A percentile compares a stretch with the other conserved stretches of the same genome.
Evolutionary conservation across 176 grass and related monocot species (phyloP).

Genomic region (Triticum dicoccoides): DNA sequence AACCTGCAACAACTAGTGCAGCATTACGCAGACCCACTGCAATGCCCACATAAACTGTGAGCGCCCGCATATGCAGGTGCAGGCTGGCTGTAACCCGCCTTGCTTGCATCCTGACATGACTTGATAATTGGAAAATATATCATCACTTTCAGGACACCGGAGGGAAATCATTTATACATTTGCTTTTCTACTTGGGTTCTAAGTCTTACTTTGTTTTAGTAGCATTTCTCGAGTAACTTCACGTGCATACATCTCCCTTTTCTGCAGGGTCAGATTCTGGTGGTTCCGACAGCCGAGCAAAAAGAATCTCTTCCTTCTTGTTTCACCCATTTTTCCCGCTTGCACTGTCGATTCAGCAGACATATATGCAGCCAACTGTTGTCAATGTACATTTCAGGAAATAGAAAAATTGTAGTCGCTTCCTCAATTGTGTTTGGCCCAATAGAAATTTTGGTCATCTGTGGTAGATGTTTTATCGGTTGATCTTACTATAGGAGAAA

Average conservation of each 20-base stretch:
- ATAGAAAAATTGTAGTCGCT: conserved; percentile 30
- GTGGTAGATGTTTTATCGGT: conserved; percentile 7
- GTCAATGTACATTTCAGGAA: conserved; percentile 91
- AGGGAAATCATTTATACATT: background rate
- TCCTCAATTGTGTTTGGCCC: conserved; percentile 29
- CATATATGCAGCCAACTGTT: conserved; percentile 84
- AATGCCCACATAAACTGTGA: too few species aligned
- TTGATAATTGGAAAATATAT: background rate
- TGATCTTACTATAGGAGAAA: background rate
- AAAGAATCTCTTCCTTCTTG: conserved; percentile 69
- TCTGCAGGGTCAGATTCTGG: conserved; percentile 66
- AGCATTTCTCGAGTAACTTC: background rate
- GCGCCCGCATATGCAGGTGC: too few species aligned
- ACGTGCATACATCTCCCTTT: background rate
- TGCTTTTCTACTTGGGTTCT: background rate
- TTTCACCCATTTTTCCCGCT: conserved; percentile 90
- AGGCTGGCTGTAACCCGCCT: too few species aligned
- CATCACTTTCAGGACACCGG: background rate
- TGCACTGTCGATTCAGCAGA: conserved; percentile 90
- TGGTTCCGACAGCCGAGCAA: conserved; percentile 52
- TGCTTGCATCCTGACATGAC: background rate
- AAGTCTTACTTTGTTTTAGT: background rate
- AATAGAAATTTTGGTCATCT: conserved; percentile 31
- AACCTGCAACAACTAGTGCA: too few species aligned
- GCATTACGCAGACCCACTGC: too few species aligned